A percentile compares a stretch with the other conserved stretches of the same genome.
Conservation (phyloP, 2,329 filamentous ascomycete species). For the Cercospora sojina region DNA sequence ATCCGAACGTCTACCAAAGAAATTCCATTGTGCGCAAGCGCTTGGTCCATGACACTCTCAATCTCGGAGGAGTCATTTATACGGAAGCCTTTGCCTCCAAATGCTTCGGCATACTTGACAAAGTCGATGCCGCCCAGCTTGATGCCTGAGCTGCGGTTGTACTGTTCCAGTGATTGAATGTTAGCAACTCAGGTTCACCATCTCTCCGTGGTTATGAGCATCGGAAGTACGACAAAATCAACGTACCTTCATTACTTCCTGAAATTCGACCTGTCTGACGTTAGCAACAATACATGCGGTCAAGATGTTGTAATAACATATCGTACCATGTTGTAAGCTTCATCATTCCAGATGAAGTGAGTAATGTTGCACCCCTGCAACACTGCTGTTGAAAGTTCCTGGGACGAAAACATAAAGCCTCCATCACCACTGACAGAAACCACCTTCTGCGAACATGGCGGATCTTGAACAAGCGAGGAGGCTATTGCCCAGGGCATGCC, state of each 20-base stretch:
- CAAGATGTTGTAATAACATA: constrained; percentile 15
- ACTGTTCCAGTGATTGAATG: constrained; percentile 23
- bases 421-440: constrained; percentile 50
- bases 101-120: constrained; percentile 49
- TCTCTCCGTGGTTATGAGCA: background rate
- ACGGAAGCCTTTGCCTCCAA: constrained; percentile 49
- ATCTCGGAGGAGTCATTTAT: constrained; percentile 43
- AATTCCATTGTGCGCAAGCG: constrained; percentile 45
- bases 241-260: constrained; percentile 48
- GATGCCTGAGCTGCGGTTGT: constrained; percentile 48
- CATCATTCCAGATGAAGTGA: constrained; percentile 54
- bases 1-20: constrained; percentile 50
- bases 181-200: background rate
- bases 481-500: constrained; percentile 52
- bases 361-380: constrained; percentile 51
- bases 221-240: background rate
- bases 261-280: constrained; percentile 43
- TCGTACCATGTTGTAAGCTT: constrained; percentile 48
- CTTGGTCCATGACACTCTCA: constrained; percentile 47
- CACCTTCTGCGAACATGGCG: constrained; percentile 48
- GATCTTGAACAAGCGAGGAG: constrained; percentile 45
- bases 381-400: constrained; percentile 50
- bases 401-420: constrained; percentile 52
- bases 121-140: constrained; percentile 51
- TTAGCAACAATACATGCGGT: background rate